phyloP scores from a whole-genome alignment of 176 grass and related monocot species.

The Aegilops bicornis region DNA sequence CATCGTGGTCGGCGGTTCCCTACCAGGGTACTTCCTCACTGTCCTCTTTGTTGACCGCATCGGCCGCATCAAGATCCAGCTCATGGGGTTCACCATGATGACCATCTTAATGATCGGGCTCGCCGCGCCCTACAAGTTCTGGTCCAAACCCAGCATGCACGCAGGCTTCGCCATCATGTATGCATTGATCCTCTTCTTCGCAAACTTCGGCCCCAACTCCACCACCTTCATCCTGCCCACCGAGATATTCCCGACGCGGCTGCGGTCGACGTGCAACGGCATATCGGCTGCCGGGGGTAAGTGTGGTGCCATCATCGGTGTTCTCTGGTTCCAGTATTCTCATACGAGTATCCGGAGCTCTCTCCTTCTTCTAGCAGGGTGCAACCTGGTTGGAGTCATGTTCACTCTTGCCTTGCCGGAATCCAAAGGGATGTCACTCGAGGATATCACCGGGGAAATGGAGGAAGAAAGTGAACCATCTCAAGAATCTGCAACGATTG shows the following conservation, averaged over 20 bases:
- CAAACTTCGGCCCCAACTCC: no score
- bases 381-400: constrained; percentile 34
- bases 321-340: constrained; percentile 33
- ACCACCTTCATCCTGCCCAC: no score
- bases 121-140: no score
- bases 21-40: constrained; percentile 29
- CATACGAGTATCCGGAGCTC: not conserved
- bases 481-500: not conserved
- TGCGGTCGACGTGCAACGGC: constrained; percentile 52
- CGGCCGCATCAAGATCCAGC: constrained; percentile 33
- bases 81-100: no score
- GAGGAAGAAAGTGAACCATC: not conserved
- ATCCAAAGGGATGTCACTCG: constrained; percentile 33
- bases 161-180: no score
- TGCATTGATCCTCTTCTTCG: no score
- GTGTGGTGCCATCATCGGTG: constrained; percentile 25
- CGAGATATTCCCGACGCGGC: constrained; percentile 42
- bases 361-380: constrained; percentile 21
- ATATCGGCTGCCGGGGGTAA: constrained; percentile 46
- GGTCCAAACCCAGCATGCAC: no score
- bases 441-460: constrained; percentile 35
- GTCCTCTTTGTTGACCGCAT: constrained; percentile 18
- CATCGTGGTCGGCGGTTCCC: not conserved
- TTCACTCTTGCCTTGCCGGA: constrained; percentile 48
- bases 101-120: no score